phyloP scores from a whole-genome alignment of 345 rosid genomes.

The Syzygium oleosum region DNA sequence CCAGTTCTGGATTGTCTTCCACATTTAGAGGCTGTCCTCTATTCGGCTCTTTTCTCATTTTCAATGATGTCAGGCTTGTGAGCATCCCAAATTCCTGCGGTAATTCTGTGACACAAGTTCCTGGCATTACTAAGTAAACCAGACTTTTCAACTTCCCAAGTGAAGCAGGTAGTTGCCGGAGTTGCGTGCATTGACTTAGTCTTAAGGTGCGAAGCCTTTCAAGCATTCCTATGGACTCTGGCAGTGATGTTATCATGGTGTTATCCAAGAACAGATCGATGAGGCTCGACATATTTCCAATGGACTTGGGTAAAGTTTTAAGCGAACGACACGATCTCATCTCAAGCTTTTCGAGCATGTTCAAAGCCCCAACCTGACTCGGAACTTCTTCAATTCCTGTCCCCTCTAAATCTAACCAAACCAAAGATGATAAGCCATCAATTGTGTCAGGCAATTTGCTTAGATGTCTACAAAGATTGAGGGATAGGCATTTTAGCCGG shows the following conservation, averaged over 20 bases:
- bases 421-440: conserved; percentile 23
- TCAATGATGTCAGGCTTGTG: conserved; percentile 22
- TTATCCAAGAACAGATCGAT: conserved; percentile 12
- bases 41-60: conserved; percentile 24
- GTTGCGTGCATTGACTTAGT: conserved; percentile 21
- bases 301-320: conserved; percentile 24
- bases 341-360: conserved; percentile 23
- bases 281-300: conserved; percentile 28
- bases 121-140: conserved; percentile 22
- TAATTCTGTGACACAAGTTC: conserved; percentile 28
- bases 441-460: conserved; percentile 34
- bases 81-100: conserved; percentile 42
- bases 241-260: conserved; percentile 26
- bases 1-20: neutral
- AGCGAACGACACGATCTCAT: conserved; percentile 16
- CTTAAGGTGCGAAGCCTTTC: conserved; percentile 27
- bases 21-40: neutral
- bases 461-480: conserved; percentile 14
- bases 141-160: conserved; percentile 30
- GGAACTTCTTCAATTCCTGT: conserved; percentile 27
- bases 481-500: conserved; percentile 14
- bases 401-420: conserved; percentile 10
- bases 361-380: conserved; percentile 25
- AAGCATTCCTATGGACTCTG: conserved; percentile 37
- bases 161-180: conserved; percentile 34